These are phyloP conservation scores for Gilbertella persicaria DNA, from an alignment of 371 early-diverging fungal species.

Conservation along the genomic window DNA sequence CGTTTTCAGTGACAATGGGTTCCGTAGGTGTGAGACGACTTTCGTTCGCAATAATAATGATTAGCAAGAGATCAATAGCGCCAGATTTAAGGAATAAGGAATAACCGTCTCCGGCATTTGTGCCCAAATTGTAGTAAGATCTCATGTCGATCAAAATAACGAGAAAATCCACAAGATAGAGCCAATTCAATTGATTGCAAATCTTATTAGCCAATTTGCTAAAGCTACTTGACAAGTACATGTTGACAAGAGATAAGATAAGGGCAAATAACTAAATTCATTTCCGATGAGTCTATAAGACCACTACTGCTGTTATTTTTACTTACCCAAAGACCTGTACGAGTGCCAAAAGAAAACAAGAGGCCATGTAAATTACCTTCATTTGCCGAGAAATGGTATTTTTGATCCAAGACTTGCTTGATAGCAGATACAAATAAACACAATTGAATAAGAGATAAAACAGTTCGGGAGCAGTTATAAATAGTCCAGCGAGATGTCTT, in stretches of 20 bases:
- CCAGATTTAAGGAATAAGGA: not conserved
- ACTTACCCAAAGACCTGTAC: slow-evolving; percentile 20
- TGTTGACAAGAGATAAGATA: slow-evolving; percentile 23
- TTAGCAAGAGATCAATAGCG: slow-evolving; percentile 13
- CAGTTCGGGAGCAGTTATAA: slow-evolving; percentile 7
- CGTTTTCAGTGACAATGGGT: slow-evolving; percentile 33
- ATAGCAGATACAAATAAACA: not conserved
- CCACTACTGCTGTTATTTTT: no score
- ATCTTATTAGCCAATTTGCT: slow-evolving; percentile 25
- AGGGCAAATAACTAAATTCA: slow-evolving; percentile 21
- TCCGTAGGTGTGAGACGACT: slow-evolving; percentile 29
- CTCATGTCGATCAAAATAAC: slow-evolving; percentile 28
- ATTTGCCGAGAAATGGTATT: not conserved
- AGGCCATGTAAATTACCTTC: slow-evolving; percentile 3
- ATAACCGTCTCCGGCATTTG: not conserved
- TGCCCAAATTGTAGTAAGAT: slow-evolving; percentile 29
- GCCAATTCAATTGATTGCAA: slow-evolving; percentile 34
- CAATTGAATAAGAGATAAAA: slow-evolving; percentile 10
- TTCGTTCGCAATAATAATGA: slow-evolving; percentile 35
- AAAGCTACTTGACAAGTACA: slow-evolving; percentile 15
- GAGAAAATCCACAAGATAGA: slow-evolving; percentile 26
- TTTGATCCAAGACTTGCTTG: not conserved
- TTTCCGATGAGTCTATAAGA: no score
- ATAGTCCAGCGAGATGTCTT: slow-evolving; percentile 9
- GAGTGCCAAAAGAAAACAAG: slow-evolving; percentile 1